phyloP scores from a whole-genome alignment of 805 yeast species.

The Metschnikowia continentalis region DNA sequence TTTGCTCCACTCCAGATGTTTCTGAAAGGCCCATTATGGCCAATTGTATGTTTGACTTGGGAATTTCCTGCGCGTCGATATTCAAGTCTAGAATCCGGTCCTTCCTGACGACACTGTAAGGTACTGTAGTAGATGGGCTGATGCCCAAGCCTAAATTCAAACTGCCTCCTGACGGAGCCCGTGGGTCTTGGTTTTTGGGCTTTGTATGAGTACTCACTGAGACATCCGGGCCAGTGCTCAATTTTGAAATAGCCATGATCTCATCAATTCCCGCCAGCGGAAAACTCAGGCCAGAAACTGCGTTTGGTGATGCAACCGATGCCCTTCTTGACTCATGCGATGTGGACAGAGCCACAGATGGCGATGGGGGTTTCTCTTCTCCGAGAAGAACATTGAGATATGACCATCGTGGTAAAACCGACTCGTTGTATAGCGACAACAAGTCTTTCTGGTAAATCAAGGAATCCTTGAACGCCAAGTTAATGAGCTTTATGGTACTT shows the following conservation, averaged over 20 bases:
- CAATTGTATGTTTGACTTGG: slow-evolving; percentile 5
- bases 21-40: slow-evolving; percentile 7
- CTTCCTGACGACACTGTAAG: slow-evolving; percentile 29
- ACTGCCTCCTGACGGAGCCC: neutral
- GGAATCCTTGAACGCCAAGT: slow-evolving; percentile 34
- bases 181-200: neutral
- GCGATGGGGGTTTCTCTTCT: neutral
- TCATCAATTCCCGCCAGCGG: slow-evolving; percentile 4
- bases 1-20: neutral
- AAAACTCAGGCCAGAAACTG: neutral
- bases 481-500: slow-evolving; percentile 32
- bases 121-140: slow-evolving; percentile 27
- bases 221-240: neutral
- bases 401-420: slow-evolving; percentile 12
- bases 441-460: slow-evolving; percentile 29
- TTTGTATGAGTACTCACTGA: neutral
- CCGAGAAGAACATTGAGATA: slow-evolving; percentile 5
- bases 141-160: slow-evolving; percentile 24
- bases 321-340: neutral
- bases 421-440: slow-evolving; percentile 8
- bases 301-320: neutral
- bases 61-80: slow-evolving; percentile 7
- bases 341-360: neutral
- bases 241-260: neutral
- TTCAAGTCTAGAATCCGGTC: slow-evolving; percentile 27